These are phyloP conservation scores for Populus hybrid DNA, from an alignment of 441 rosid genomes.

Conservation along the genomic window DNA sequence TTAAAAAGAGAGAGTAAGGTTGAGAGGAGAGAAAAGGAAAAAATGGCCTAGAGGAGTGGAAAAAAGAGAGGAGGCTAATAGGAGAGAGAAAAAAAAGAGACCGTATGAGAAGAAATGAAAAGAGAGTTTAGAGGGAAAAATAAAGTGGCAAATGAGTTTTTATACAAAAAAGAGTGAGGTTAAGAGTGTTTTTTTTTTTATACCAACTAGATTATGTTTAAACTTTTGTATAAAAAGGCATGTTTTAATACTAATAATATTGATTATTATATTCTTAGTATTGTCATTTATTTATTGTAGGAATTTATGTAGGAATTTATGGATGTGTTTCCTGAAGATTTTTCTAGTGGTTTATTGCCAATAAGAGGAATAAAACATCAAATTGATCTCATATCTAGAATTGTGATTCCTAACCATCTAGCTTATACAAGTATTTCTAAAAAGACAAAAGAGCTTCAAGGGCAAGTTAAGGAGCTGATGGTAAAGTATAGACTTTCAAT, in stretches of 20 bases:
- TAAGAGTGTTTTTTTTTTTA: not conserved
- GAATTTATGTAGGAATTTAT: constrained; percentile 7
- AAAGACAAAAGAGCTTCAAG: too few species aligned
- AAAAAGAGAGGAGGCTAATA: too few species aligned
- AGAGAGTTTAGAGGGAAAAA: not conserved
- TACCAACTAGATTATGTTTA: not conserved
- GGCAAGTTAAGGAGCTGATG: too few species aligned
- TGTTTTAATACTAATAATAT: not conserved
- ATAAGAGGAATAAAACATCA: constrained; percentile 7
- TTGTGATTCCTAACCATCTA: too few species aligned
- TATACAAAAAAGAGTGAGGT: not conserved
- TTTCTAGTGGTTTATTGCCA: not conserved
- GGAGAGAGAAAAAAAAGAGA: too few species aligned
- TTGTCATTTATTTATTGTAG: not conserved
- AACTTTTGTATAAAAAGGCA: constrained; percentile 6
- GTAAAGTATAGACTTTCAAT: too few species aligned
- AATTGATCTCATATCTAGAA: constrained; percentile 6
- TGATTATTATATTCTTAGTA: not conserved
- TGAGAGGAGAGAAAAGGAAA: not conserved
- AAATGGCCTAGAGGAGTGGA: too few species aligned
- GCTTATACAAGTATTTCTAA: too few species aligned
- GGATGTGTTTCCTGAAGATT: not conserved
- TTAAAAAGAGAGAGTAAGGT: not conserved
- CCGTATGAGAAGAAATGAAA: not conserved
- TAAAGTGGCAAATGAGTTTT: not conserved